These are phyloP conservation scores for Yamadazyma atlantica DNA, from an alignment of 1,139 yeast genomes.

Conservation along the genomic window DNA sequence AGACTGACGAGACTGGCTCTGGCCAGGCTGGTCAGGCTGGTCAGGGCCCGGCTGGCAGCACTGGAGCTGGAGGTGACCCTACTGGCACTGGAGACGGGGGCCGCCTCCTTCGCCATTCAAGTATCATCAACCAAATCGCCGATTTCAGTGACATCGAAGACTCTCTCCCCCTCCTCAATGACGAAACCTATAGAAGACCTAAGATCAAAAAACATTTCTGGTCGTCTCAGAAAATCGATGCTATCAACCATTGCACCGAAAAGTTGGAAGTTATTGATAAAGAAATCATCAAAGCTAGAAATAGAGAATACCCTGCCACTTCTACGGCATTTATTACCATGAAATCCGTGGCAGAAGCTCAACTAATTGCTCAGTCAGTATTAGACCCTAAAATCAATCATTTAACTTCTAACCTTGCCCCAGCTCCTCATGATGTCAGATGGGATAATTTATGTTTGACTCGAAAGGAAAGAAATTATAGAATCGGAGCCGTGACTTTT, in stretches of 20 bases:
- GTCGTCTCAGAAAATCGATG: constrained; percentile 58
- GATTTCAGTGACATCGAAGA: constrained; percentile 5
- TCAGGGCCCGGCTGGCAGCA: no score
- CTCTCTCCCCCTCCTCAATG: constrained; percentile 23
- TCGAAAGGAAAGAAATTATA: constrained; percentile 51
- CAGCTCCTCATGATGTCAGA: constrained; percentile 83
- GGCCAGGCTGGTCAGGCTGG: no score
- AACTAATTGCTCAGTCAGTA: constrained; percentile 86
- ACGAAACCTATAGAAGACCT: constrained; percentile 47
- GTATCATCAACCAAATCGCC: constrained; percentile 21
- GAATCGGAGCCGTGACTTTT: constrained; percentile 63
- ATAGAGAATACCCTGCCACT: constrained; percentile 61
- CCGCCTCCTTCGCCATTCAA: constrained; percentile 13
- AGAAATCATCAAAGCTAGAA: constrained; percentile 55
- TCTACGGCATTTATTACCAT: constrained; percentile 75
- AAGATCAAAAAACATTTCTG: constrained; percentile 48
- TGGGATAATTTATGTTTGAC: constrained; percentile 76
- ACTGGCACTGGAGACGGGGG: no score
- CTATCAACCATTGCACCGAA: constrained; percentile 60
- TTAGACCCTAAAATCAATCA: constrained; percentile 77
- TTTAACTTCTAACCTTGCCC: constrained; percentile 72
- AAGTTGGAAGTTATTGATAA: constrained; percentile 57
- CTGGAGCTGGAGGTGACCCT: no score
- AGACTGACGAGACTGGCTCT: neutral
- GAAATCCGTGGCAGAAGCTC: constrained; percentile 85